Percentiles rank a stretch among this genome's conserved stretches.
These are phyloP conservation scores for Penicillium bialowiezense DNA, from an alignment of 495 filamentous ascomycete species.

Conservation along the genomic window DNA sequence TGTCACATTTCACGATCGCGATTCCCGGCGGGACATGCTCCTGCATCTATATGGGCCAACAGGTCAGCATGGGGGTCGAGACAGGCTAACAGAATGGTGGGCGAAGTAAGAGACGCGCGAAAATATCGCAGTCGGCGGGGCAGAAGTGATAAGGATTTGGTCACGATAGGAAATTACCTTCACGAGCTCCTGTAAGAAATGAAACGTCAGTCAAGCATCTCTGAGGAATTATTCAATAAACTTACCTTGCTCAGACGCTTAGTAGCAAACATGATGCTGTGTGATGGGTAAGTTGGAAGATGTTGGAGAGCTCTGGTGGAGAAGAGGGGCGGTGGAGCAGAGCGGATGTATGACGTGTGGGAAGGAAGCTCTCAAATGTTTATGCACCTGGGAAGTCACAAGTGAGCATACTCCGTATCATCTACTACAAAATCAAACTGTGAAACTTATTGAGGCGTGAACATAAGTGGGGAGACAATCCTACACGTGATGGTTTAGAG, in stretches of 20 bases:
- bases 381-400: too few relatives aligned
- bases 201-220: constrained; percentile 1
- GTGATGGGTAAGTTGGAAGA: background rate
- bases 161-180: constrained; percentile 31
- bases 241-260: constrained; percentile 50
- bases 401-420: too few relatives aligned
- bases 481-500: background rate
- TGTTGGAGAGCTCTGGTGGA: constrained; percentile 4
- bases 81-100: too few relatives aligned
- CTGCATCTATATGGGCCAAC: constrained; percentile 34
- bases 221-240: background rate
- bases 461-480: background rate
- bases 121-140: background rate
- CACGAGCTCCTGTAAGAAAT: constrained; percentile 32
- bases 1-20: constrained; percentile 71
- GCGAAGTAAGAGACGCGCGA: too few relatives aligned
- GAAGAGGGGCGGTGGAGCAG: constrained; percentile 5
- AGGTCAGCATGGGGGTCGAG: background rate
- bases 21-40: constrained; percentile 66
- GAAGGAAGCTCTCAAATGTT: too few relatives aligned
- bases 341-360: constrained; percentile 6
- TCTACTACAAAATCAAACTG: too few relatives aligned
- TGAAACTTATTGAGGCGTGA: too few relatives aligned
- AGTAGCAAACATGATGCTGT: constrained; percentile 39
- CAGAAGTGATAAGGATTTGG: background rate